A percentile compares a stretch with the other conserved stretches of the same genome.
phyloP scores from a whole-genome alignment of 73 alveolate genomes.

The Tetrahymena malaccensis region DNA sequence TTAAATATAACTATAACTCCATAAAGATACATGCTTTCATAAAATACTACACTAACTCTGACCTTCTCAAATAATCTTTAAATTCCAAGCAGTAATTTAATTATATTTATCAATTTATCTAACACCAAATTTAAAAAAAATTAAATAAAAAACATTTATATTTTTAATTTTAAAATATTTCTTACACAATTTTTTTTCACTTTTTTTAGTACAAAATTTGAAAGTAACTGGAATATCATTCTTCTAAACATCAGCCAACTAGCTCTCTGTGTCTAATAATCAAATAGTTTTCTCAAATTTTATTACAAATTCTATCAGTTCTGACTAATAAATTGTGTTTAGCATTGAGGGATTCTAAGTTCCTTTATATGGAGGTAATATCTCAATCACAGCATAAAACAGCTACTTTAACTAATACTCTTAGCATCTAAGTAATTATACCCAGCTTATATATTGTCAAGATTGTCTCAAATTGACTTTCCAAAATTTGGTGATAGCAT shows the following conservation, averaged over 20 bases:
- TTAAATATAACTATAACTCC: neutral
- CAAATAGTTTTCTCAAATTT: neutral
- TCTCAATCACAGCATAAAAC: neutral
- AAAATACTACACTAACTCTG: neutral
- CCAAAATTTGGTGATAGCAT: neutral
- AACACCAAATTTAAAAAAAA: neutral
- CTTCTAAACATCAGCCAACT: neutral
- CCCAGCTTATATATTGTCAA: neutral
- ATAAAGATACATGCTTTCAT: neutral
- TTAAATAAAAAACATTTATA: no score
- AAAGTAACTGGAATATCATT: neutral
- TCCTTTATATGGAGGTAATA: neutral
- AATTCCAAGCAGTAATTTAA: neutral
- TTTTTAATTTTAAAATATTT: no score
- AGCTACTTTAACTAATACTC: neutral
- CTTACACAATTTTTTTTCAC: no score
- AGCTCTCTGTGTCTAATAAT: neutral
- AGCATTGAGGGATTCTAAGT: neutral
- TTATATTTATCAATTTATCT: neutral
- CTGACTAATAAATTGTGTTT: neutral
- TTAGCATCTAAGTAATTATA: neutral
- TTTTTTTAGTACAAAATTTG: neutral
- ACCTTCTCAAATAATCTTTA: neutral
- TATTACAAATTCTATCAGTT: neutral
- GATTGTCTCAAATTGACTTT: neutral